phyloP scores from a whole-genome alignment of 108 stramenopile species.

The Cyclotella atomus region DNA sequence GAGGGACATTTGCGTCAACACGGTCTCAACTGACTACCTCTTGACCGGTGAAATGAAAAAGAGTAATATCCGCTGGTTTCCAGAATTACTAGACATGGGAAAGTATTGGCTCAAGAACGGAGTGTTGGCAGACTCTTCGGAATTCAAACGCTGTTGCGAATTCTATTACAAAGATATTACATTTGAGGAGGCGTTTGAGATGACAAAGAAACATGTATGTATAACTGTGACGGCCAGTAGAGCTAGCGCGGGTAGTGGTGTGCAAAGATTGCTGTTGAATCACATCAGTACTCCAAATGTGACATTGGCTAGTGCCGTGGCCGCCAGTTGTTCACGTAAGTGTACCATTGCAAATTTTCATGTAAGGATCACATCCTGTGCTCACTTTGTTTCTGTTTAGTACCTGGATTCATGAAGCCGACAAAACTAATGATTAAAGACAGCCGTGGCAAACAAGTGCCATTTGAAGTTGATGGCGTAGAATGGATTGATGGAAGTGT shows the following conservation, averaged over 20 bases:
- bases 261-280: slow-evolving; percentile 89
- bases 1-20: slow-evolving; percentile 76
- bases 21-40: slow-evolving; percentile 84
- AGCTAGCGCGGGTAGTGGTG: slow-evolving; percentile 66
- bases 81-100: slow-evolving; percentile 77
- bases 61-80: slow-evolving; percentile 90
- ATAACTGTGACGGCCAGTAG: slow-evolving; percentile 91
- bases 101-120: slow-evolving; percentile 77
- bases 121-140: slow-evolving; percentile 79
- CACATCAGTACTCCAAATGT: slow-evolving; percentile 95
- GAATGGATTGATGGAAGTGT: slow-evolving; percentile 95
- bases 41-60: slow-evolving; percentile 80
- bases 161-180: slow-evolving; percentile 88
- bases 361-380: background rate
- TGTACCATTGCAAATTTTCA: background rate
- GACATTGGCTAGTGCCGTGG: slow-evolving; percentile 86
- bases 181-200: slow-evolving; percentile 92
- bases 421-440: slow-evolving; percentile 88
- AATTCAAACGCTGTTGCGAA: slow-evolving; percentile 80
- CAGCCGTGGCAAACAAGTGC: slow-evolving; percentile 73
- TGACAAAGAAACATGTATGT: slow-evolving; percentile 91
- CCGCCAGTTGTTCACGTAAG: slow-evolving; percentile 81
- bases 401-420: slow-evolving; percentile 92
- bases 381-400: background rate
- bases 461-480: slow-evolving; percentile 94